Evolutionary conservation across 2,329 filamentous ascomycete species (phyloP).

Genomic region (Penicillium sp.): DNA sequence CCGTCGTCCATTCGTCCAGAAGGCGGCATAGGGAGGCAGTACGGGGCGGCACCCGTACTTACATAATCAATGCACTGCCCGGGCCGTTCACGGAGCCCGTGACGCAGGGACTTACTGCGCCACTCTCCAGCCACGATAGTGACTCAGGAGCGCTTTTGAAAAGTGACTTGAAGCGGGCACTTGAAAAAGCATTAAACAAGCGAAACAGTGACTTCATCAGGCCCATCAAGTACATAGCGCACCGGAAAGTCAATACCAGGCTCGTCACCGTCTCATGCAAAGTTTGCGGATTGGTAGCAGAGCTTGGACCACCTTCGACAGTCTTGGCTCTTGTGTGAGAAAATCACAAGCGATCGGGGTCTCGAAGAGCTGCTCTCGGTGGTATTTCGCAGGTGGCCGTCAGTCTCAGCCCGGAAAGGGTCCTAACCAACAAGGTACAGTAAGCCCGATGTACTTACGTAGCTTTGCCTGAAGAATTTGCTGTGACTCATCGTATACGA

Average conservation of each 20-base stretch:
- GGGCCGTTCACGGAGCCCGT: constrained; percentile 9
- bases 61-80: background rate
- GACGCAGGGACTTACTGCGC: background rate
- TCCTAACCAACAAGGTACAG: background rate
- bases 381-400: background rate
- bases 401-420: background rate
- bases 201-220: too few species aligned
- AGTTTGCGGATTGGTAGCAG: constrained; percentile 5
- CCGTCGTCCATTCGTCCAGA: too few species aligned
- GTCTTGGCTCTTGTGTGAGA: constrained; percentile 8
- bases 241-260: background rate
- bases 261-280: constrained; percentile 16
- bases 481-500: too few species aligned
- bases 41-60: too few species aligned
- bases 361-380: background rate
- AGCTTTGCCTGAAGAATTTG: background rate
- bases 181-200: too few species aligned
- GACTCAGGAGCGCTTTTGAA: too few species aligned
- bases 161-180: too few species aligned
- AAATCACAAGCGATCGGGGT: constrained; percentile 4
- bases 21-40: too few species aligned
- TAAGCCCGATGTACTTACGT: too few species aligned
- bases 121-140: background rate
- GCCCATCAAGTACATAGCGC: too few species aligned
- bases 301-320: constrained; percentile 10